Base-by-base conservation (phyloP, 1,284 basidiomycete species). In the Ustilago loliicola region DNA sequence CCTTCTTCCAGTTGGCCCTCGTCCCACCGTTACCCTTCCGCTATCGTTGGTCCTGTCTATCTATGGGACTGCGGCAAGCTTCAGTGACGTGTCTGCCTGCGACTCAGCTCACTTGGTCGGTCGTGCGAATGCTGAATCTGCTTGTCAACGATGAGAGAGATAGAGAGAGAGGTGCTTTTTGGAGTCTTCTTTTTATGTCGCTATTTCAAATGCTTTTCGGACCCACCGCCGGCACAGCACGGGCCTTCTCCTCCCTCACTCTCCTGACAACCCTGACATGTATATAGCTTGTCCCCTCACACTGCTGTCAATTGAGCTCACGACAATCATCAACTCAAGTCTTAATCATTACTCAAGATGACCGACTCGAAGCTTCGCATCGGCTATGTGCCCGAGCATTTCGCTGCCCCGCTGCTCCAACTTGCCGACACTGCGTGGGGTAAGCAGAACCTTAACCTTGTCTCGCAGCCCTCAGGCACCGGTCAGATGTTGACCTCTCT, bases 301-400 rank as follows among this genome's bases (percentile, higher is more conserved):
- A 30, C 36, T 55, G 1, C 7, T 30, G 1, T 2, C 23, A 3
- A 13, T 29, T 25, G 21, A 23, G 17, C 17, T 15, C 11, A 34
- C 51, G 9, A 34, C n/a, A 21, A 32, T n/a, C 30, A 15, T 27
- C 51, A n/a, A 21, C n/a, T 32, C 51, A 10, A 32, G 13, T 7
- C 32, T 13, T 32, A 2, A 30, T 3, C 15, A 53, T 17, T 3
- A 21, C 32, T 17, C 47, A 51, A 38, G 13, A 69, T 65, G 64
- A 48, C 68, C 8, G 21, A 52, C 15, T 65, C 72, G 47, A 25
- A 54, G 3, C 66, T 83, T n/a, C 81, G 81, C 48, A 55, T 83
- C 34, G 83, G 83, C 40, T 84, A 77, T 56, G 83, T 85, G 17
- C 83, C 82, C 17, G 83, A 85, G 62, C 83, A 85, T 72, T 84